A percentile compares a stretch with the other conserved stretches of the same genome.
phyloP scores from a whole-genome alignment of 108 stramenopile species.

The Cylindrotheca closterium region DNA sequence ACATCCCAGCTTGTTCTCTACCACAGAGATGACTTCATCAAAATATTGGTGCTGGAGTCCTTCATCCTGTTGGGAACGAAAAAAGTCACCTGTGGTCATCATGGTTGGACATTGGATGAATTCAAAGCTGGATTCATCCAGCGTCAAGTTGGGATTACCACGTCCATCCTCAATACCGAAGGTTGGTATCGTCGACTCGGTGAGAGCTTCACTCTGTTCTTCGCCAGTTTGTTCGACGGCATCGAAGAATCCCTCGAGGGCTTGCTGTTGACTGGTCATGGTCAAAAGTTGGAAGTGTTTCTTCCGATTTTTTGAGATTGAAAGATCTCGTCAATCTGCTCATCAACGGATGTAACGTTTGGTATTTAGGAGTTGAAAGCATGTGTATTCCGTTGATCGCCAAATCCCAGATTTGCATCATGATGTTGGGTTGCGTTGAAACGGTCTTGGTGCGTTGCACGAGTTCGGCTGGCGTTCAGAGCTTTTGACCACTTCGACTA shows the following conservation, averaged over 20 bases:
- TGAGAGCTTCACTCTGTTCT: background rate
- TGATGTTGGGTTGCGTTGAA: too few relatives aligned
- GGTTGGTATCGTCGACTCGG: too few relatives aligned
- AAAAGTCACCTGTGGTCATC: constrained; percentile 20
- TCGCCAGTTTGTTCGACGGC: background rate
- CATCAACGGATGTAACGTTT: too few relatives aligned
- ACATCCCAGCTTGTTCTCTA: constrained; percentile 18
- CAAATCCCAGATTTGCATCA: too few relatives aligned
- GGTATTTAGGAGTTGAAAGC: too few relatives aligned
- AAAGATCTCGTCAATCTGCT: too few relatives aligned
- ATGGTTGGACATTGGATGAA: constrained; percentile 10
- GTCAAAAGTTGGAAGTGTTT: background rate
- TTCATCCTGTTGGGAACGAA: constrained; percentile 14
- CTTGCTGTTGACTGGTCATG: background rate
- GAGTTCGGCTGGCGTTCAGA: too few relatives aligned
- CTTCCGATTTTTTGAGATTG: too few relatives aligned
- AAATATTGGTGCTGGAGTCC: constrained; percentile 2
- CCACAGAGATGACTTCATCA: constrained; percentile 14
- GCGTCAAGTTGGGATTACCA: background rate
- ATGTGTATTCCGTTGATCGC: too few relatives aligned
- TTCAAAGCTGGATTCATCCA: constrained; percentile 26
- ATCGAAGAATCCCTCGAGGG: background rate
- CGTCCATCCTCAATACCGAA: constrained; percentile 23
- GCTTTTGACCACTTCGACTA: too few relatives aligned
- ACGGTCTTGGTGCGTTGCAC: too few relatives aligned